Evolutionary conservation across 2,329 filamentous ascomycete species (phyloP).

Genomic region (Remersonia thermophila): DNA sequence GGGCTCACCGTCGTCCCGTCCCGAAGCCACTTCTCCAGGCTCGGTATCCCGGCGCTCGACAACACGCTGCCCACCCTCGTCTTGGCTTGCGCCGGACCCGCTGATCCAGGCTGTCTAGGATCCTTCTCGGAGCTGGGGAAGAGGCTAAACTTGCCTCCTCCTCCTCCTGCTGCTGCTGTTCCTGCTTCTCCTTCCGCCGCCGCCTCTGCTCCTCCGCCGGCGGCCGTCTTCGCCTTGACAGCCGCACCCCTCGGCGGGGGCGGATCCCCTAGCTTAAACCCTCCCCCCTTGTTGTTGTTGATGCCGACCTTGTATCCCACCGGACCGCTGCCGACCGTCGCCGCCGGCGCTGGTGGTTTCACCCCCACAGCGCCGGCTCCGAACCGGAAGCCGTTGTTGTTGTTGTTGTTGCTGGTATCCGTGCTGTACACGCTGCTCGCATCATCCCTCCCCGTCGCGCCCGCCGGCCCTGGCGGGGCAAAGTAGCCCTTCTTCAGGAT

Average conservation of each 20-base stretch:
- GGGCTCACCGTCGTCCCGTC: constrained; percentile 25
- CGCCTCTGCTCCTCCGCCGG: neutral
- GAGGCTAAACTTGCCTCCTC: constrained; percentile 16
- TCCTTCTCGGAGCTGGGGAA: constrained; percentile 14
- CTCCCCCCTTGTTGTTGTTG: neutral
- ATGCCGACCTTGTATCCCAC: constrained; percentile 13
- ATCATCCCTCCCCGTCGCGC: constrained; percentile 8
- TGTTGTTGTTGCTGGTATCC: constrained; percentile 15
- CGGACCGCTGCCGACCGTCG: neutral
- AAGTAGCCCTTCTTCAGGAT: constrained; percentile 2
- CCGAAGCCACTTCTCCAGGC: constrained; percentile 23
- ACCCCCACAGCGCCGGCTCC: too few relatives aligned
- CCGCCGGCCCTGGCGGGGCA: too few relatives aligned
- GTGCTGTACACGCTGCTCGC: constrained; percentile 14
- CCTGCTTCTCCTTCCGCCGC: neutral
- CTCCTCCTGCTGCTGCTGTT: constrained; percentile 4
- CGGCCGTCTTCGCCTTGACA: neutral
- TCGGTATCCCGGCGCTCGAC: constrained; percentile 14
- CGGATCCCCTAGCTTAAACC: constrained; percentile 6
- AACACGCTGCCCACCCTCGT: neutral
- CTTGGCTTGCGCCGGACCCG: too few relatives aligned
- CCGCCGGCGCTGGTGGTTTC: neutral
- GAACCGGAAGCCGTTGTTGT: constrained; percentile 10
- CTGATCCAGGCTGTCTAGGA: too few relatives aligned
- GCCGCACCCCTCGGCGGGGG: constrained; percentile 4